A percentile compares a stretch with the other conserved stretches of the same genome.
These are phyloP conservation scores for Chaetomiaceae sp. DNA, from an alignment of 2,329 filamentous ascomycete species.

Conservation along the genomic window DNA sequence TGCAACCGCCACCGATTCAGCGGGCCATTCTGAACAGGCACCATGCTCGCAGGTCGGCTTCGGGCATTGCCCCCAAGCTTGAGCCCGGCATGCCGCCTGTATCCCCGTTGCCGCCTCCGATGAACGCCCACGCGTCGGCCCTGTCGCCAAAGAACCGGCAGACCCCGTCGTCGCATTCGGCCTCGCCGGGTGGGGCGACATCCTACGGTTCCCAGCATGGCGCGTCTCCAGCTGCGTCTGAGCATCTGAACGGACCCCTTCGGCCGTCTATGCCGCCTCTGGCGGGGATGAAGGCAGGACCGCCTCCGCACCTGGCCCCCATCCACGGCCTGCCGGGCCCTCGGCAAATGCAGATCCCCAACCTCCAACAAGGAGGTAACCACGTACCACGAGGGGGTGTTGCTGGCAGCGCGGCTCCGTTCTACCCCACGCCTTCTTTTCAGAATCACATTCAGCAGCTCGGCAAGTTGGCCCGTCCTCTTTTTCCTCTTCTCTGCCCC, in stretches of 20 bases:
- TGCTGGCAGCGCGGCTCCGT: conserved; percentile 46
- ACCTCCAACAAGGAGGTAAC: conserved; percentile 26
- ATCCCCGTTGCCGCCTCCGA: conserved; percentile 41
- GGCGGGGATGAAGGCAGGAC: conserved; percentile 38
- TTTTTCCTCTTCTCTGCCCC: conserved; percentile 34
- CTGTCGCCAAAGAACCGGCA: conserved; percentile 68
- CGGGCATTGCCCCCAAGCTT: conserved; percentile 71
- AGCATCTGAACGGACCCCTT: conserved; percentile 23
- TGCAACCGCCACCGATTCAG: conserved; percentile 72
- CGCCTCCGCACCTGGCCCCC: conserved; percentile 32
- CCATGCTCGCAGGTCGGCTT: conserved; percentile 65
- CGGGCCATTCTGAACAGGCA: conserved; percentile 78
- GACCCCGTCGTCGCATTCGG: conserved; percentile 73
- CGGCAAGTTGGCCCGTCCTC: conserved; percentile 68
- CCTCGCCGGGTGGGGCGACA: conserved; percentile 50
- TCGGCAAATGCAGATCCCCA: conserved; percentile 35
- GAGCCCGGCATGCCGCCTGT: conserved; percentile 49
- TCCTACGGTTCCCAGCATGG: conserved; percentile 47
- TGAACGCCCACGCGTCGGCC: conserved; percentile 52
- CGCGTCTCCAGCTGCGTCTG: conserved; percentile 34
- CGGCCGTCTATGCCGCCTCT: conserved; percentile 32
- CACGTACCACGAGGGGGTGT: conserved; percentile 31
- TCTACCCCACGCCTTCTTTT: conserved; percentile 77
- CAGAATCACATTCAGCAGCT: conserved; percentile 94
- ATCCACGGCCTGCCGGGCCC: conserved; percentile 27